Evolutionary conservation across 2,329 filamentous ascomycete species (phyloP), one percentile per base, ranked within the genome.

Genomic region (Talaromyces sp.): DNA sequence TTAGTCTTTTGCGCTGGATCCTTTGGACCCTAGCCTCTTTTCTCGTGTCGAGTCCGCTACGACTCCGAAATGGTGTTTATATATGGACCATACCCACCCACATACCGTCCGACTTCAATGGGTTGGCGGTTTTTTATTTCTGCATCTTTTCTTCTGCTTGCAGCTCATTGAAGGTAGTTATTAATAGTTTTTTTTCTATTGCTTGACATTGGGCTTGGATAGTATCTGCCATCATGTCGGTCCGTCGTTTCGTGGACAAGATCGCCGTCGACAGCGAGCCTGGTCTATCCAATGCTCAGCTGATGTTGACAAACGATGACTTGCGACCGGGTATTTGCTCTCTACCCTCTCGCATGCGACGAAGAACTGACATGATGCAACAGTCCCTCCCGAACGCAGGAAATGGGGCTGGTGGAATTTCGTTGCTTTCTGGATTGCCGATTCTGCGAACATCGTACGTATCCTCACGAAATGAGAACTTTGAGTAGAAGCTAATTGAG

Each of bases 381-480:
- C 65, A 72, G 92, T 97, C 60, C 92, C 96, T 74, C 88, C 87
- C 16, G 87, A 86, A 68, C 87, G 92, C 65, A 87, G 93, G 63
- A 87, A 91, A 84, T 97, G 93, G 93, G 88, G 88, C 19, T 81
- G 90, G 35, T 92, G 90, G 87, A 96, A 96, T 77, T 97, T 93
- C 74, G 90, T 96, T 47, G 90, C 87, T 14, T 95, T 95, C 75
- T 94, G 91, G 91, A 85, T 95, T 72, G 89, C 90, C 35, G 91
- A 94, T 78, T 90, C 87, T 0, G 92, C 93, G 81, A 94, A 94
- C 76, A 92, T 95, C 74, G 82, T 83, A 70, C 73, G 79, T 74
- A 13, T 22, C 10, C 31, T 10, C 2, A 22, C 31, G 22, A 22
- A 3, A 22, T 8, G 31, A 19, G 11, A 10, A 22, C 31, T 8